A percentile compares a stretch with the other conserved stretches of the same genome.
phyloP scores from a whole-genome alignment of 139 green algal genomes.

The Axilococcus clingmanii region DNA sequence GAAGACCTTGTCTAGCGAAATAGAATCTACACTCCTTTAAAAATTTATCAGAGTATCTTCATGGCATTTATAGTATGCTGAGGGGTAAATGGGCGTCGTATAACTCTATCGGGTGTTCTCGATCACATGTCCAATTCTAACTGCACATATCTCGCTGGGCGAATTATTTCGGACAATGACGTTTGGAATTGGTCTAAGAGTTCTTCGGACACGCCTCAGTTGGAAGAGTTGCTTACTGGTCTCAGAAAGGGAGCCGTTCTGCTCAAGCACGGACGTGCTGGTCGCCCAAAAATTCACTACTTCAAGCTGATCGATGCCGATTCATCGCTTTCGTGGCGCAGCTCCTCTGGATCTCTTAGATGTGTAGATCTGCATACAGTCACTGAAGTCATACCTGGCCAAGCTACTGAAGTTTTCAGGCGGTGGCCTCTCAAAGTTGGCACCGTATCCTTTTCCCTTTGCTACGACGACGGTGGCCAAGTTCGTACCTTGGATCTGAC shows the following conservation, averaged over 20 bases:
- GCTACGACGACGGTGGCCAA: constrained; percentile 46
- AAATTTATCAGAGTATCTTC: too few relatives aligned
- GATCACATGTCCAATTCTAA: too few relatives aligned
- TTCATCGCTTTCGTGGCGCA: constrained; percentile 52
- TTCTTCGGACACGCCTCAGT: too few relatives aligned
- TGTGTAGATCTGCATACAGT: constrained; percentile 22
- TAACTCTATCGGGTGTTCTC: too few relatives aligned
- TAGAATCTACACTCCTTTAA: too few relatives aligned
- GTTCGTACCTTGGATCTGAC: constrained; percentile 62
- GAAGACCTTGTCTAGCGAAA: too few relatives aligned
- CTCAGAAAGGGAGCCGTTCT: constrained; percentile 58
- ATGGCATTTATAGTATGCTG: too few relatives aligned
- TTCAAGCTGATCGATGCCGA: constrained; percentile 56
- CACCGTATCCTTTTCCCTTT: constrained; percentile 53
- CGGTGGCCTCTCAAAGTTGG: constrained; percentile 34
- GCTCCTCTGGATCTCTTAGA: constrained; percentile 19
- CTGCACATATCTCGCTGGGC: too few relatives aligned
- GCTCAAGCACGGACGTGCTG: constrained; percentile 70
- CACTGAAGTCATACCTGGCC: constrained; percentile 34
- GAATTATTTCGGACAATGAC: too few relatives aligned
- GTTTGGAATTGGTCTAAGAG: too few relatives aligned
- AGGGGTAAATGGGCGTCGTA: too few relatives aligned
- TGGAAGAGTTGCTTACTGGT: constrained; percentile 41
- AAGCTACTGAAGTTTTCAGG: constrained; percentile 54
- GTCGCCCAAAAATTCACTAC: constrained; percentile 63